Conservation (phyloP, 495 filamentous ascomycete species). For the Paragyromitra xinjiangensis region DNA sequence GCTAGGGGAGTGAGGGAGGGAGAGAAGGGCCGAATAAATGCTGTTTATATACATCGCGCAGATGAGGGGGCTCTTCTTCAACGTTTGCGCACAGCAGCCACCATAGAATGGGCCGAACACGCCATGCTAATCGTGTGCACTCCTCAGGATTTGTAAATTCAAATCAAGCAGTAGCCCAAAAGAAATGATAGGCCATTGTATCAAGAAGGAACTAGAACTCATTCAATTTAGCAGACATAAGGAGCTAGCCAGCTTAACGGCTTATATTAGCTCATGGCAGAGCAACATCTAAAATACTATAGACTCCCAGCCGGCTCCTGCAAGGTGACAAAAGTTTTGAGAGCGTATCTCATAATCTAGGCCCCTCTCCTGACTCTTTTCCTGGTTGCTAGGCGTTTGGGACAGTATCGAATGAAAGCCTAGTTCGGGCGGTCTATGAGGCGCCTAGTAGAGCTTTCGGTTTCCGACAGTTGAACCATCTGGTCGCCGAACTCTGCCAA, state of each 20-base stretch:
- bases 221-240: conserved; percentile 26
- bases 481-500: conserved; percentile 10
- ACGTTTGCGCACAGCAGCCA: conserved; percentile 14
- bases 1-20: conserved; percentile 2
- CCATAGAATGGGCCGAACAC: conserved; percentile 41
- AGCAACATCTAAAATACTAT: conserved; percentile 22
- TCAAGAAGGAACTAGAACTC: conserved; percentile 18
- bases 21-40: conserved; percentile 19
- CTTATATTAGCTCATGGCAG: conserved; percentile 17
- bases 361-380: neutral
- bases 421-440: conserved; percentile 17
- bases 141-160: conserved; percentile 15
- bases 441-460: conserved; percentile 34
- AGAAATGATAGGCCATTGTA: conserved; percentile 41
- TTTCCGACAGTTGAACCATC: conserved; percentile 41
- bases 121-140: conserved; percentile 27
- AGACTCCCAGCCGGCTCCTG: neutral
- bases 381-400: conserved; percentile 13
- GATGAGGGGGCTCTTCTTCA: conserved; percentile 32
- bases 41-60: conserved; percentile 40
- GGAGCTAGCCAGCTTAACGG: neutral
- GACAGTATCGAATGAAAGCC: conserved; percentile 10
- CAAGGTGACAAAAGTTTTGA: conserved; percentile 6
- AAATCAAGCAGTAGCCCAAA: conserved; percentile 28
- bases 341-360: conserved; percentile 4